Conservation (phyloP, 2,329 filamentous ascomycete genomes). For the Tricladium varicosporioides region DNA sequence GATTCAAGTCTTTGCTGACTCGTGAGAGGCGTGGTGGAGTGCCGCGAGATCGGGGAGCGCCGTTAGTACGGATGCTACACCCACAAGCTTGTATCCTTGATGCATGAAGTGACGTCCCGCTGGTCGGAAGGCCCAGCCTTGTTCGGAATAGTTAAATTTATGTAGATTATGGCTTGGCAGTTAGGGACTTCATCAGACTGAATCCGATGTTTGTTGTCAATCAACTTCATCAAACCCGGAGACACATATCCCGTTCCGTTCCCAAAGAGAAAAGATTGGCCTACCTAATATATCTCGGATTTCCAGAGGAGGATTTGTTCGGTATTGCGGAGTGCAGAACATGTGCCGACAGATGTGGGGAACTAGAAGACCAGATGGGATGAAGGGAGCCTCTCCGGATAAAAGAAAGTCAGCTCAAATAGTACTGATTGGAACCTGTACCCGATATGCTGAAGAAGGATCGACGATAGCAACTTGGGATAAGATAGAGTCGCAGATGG, state of each 20-base stretch:
- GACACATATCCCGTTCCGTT: constrained; percentile 7
- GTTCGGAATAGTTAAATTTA: constrained; percentile 3
- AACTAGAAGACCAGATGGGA: neutral
- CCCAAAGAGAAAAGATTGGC: constrained; percentile 1
- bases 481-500: neutral
- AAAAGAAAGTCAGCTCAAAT: neutral
- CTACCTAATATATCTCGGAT: neutral
- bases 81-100: neutral
- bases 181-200: neutral
- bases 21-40: neutral
- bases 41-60: neutral
- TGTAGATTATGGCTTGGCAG: constrained; percentile 4
- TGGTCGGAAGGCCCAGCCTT: constrained; percentile 3
- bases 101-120: constrained; percentile 8
- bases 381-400: neutral
- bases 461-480: neutral
- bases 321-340: constrained; percentile 14
- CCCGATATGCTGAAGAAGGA: neutral
- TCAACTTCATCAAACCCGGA: neutral
- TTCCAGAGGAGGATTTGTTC: neutral
- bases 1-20: neutral
- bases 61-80: neutral
- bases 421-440: neutral
- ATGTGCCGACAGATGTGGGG: constrained; percentile 12
- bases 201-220: neutral